These are phyloP conservation scores for Fragilariopsis cylindrus DNA, from an alignment of 108 stramenopile species.

Conservation along the genomic window DNA sequence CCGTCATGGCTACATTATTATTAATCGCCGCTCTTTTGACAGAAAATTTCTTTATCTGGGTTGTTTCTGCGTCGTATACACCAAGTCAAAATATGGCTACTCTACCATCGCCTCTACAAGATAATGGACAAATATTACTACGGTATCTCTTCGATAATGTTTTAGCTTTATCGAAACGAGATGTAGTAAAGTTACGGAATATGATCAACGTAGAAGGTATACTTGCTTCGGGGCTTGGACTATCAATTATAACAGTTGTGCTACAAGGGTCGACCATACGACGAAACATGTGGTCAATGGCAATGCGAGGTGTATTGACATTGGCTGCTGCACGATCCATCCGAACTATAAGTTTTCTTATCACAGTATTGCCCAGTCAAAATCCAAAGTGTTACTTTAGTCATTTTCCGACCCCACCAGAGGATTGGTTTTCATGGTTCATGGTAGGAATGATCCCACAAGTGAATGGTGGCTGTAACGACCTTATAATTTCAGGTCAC, in stretches of 20 bases:
- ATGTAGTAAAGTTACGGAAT: constrained; percentile 56
- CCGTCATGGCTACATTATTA: constrained; percentile 29
- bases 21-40: constrained; percentile 54
- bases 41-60: constrained; percentile 87
- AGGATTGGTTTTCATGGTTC: constrained; percentile 68
- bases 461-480: constrained; percentile 80
- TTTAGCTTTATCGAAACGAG: constrained; percentile 48
- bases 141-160: constrained; percentile 43
- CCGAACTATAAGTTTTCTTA: constrained; percentile 67
- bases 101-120: constrained; percentile 64
- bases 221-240: constrained; percentile 60
- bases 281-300: constrained; percentile 57
- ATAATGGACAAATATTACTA: constrained; percentile 68
- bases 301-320: constrained; percentile 55
- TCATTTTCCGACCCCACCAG: constrained; percentile 64
- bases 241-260: constrained; percentile 60
- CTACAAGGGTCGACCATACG: constrained; percentile 38
- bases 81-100: constrained; percentile 37
- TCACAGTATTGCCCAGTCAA: constrained; percentile 79
- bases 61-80: constrained; percentile 75
- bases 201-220: constrained; percentile 78
- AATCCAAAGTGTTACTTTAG: constrained; percentile 56
- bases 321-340: constrained; percentile 59
- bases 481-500: constrained; percentile 84
- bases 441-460: constrained; percentile 64